Evolutionary conservation across 805 yeast species (phyloP).

Genomic region (Starmerella apis): DNA sequence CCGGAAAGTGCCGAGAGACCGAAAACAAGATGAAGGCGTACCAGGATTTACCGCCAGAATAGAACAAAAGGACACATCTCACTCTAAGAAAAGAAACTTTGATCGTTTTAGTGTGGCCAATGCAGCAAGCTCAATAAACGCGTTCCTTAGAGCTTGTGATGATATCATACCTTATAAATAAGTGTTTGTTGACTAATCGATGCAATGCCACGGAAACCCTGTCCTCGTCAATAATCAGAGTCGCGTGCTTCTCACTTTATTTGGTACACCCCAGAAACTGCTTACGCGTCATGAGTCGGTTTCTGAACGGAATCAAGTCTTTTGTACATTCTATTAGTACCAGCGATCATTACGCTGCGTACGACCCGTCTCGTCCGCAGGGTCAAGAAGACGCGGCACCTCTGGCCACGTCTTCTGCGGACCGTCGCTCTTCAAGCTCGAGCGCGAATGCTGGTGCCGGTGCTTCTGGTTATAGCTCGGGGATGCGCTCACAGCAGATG

Average conservation of each 20-base stretch:
- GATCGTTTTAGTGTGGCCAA: too few relatives aligned
- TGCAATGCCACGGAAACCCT: neutral
- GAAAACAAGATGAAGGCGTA: too few relatives aligned
- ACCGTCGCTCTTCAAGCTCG: constrained; percentile 14
- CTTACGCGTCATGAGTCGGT: constrained; percentile 25
- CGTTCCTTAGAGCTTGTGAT: too few relatives aligned
- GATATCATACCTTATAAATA: too few relatives aligned
- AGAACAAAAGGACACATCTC: too few relatives aligned
- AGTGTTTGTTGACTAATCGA: neutral
- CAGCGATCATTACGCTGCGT: constrained; percentile 34
- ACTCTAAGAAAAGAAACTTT: too few relatives aligned
- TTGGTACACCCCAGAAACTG: neutral
- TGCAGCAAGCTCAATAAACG: too few relatives aligned
- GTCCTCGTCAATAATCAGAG: neutral
- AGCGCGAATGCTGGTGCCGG: constrained; percentile 8
- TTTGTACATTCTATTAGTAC: constrained; percentile 34
- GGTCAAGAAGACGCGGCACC: constrained; percentile 23
- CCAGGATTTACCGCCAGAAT: too few relatives aligned
- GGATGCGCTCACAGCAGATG: constrained; percentile 31
- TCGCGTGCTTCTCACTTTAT: neutral
- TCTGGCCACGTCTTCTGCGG: constrained; percentile 16
- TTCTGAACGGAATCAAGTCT: constrained; percentile 28
- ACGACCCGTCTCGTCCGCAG: constrained; percentile 26
- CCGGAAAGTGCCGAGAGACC: too few relatives aligned
- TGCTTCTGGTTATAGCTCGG: constrained; percentile 30